Conservation (phyloP, 2,329 filamentous ascomycete species). For the Colletotrichum liriopes region DNA sequence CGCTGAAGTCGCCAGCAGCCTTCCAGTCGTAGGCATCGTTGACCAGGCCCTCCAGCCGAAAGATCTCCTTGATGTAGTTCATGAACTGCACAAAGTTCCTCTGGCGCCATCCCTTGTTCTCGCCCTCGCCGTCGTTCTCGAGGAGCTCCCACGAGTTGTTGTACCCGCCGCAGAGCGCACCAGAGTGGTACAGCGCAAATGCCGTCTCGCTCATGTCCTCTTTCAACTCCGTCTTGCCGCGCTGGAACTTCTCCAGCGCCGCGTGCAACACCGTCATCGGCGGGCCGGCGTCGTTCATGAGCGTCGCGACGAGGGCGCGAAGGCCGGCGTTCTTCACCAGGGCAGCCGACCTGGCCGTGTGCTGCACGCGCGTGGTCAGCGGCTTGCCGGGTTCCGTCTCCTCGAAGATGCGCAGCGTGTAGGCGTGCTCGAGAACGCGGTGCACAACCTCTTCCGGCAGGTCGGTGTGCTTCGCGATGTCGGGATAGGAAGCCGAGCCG, state of each 20-base stretch:
- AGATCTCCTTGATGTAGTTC: conserved; percentile 58
- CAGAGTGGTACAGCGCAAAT: conserved; percentile 55
- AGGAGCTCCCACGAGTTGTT: conserved; percentile 57
- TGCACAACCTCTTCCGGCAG: conserved; percentile 57
- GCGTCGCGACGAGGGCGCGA: conserved; percentile 54
- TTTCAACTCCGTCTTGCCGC: conserved; percentile 50
- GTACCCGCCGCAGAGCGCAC: conserved; percentile 50
- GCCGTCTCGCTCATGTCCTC: conserved; percentile 55
- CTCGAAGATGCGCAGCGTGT: conserved; percentile 57
- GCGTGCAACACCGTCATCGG: conserved; percentile 54
- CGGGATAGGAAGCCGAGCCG: conserved; percentile 59
- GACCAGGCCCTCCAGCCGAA: conserved; percentile 54
- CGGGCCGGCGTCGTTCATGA: conserved; percentile 56
- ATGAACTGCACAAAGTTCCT: conserved; percentile 59
- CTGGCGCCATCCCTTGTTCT: conserved; percentile 56
- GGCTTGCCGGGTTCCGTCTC: conserved; percentile 44
- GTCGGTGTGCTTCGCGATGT: conserved; percentile 55
- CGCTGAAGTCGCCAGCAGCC: conserved; percentile 52
- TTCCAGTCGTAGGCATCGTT: conserved; percentile 56
- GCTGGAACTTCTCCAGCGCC: conserved; percentile 52
- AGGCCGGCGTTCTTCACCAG: conserved; percentile 53
- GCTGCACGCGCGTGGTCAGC: conserved; percentile 48
- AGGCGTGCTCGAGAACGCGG: conserved; percentile 57
- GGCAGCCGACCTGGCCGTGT: conserved; percentile 57
- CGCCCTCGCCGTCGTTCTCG: conserved; percentile 58